phyloP scores from a whole-genome alignment of 164 flowering plant species.

The Stephania cephalantha region DNA sequence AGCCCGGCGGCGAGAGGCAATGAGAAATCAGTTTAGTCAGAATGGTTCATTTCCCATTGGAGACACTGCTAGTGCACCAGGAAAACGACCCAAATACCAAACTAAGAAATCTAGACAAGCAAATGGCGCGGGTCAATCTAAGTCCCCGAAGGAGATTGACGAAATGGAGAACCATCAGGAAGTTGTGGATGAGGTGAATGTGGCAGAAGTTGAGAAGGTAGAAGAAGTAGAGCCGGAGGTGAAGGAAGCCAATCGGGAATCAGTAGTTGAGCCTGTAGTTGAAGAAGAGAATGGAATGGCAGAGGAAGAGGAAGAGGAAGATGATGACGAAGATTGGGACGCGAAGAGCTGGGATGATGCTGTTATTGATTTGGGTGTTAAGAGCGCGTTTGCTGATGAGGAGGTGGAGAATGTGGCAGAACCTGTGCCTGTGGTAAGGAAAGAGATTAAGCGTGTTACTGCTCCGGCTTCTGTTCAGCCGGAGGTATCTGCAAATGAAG shows the following conservation, averaged over 20 bases:
- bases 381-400: slow-evolving; percentile 82
- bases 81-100: slow-evolving; percentile 69
- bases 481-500: slow-evolving; percentile 19
- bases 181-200: slow-evolving; percentile 22
- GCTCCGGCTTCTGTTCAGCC: slow-evolving; percentile 21
- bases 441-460: slow-evolving; percentile 34
- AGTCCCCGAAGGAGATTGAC: slow-evolving; percentile 31
- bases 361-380: slow-evolving; percentile 45
- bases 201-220: slow-evolving; percentile 38
- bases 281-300: slow-evolving; percentile 45
- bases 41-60: slow-evolving; percentile 36
- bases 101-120: slow-evolving; percentile 61
- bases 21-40: slow-evolving; percentile 72
- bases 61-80: slow-evolving; percentile 29
- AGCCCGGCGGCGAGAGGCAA: slow-evolving; percentile 64
- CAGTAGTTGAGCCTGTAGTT: slow-evolving; percentile 27
- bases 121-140: slow-evolving; percentile 38
- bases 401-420: slow-evolving; percentile 49
- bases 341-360: slow-evolving; percentile 99
- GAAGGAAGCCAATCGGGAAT: slow-evolving; percentile 30
- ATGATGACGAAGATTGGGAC: slow-evolving; percentile 88
- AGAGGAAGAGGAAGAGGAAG: slow-evolving; percentile 67
- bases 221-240: slow-evolving; percentile 33
- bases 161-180: slow-evolving; percentile 31
- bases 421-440: slow-evolving; percentile 43